Conservation (phyloP, 1,284 basidiomycete species). For the Cryptococcus depauperatus region DNA sequence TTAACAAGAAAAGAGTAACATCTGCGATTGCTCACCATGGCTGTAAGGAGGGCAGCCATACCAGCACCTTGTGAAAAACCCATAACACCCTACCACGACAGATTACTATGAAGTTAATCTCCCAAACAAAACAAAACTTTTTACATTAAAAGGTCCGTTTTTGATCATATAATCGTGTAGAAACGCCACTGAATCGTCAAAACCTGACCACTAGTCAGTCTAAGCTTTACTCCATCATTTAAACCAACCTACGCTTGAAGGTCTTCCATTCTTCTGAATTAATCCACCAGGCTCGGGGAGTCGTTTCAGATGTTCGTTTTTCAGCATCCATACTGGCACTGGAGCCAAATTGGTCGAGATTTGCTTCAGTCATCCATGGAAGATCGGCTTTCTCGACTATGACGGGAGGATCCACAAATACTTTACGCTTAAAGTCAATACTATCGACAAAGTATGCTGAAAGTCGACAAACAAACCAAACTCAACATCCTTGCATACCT, state of each 20-base stretch:
- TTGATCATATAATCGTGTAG: slow-evolving; percentile 45
- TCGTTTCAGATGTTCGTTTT: slow-evolving; percentile 54
- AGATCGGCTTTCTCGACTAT: slow-evolving; percentile 65
- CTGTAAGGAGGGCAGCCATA: slow-evolving; percentile 64
- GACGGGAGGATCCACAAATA: slow-evolving; percentile 66
- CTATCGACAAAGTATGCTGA: not conserved
- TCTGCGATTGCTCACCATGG: slow-evolving; percentile 53
- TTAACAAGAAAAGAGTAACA: not conserved
- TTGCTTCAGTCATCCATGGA: slow-evolving; percentile 42
- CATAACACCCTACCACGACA: slow-evolving; percentile 58
- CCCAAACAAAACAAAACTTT: slow-evolving; percentile 1
- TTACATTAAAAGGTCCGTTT: slow-evolving; percentile 47
- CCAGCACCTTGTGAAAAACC: slow-evolving; percentile 80
- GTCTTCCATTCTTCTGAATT: slow-evolving; percentile 49
- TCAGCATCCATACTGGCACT: slow-evolving; percentile 49
- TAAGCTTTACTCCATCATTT: not conserved
- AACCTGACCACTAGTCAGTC: slow-evolving; percentile 45
- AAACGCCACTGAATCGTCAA: slow-evolving; percentile 53
- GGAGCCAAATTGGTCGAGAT: slow-evolving; percentile 53
- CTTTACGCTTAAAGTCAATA: slow-evolving; percentile 44
- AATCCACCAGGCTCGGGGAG: slow-evolving; percentile 74
- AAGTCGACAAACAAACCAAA: slow-evolving; percentile 50
- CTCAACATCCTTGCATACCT: slow-evolving; percentile 49
- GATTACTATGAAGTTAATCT: not conserved
- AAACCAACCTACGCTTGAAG: slow-evolving; percentile 34